Evolutionary conservation across 2,329 filamentous ascomycete genomes (phyloP).

Genomic region (Esteya vermicola): DNA sequence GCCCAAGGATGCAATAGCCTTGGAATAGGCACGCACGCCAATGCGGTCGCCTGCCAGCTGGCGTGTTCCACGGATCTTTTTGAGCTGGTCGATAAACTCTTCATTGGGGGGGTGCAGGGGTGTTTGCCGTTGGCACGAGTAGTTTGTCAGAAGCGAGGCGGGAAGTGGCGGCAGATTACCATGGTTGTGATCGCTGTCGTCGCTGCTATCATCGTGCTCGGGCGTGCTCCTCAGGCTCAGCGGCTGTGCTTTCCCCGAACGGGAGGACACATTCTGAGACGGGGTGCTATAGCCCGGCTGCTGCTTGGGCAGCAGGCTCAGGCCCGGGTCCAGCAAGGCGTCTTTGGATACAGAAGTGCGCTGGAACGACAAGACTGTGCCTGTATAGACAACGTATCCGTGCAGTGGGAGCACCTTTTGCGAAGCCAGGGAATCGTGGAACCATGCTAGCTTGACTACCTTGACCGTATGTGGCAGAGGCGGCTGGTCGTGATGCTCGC

Average conservation of each 20-base stretch:
- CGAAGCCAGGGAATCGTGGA: conserved; percentile 34
- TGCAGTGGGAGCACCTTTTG: conserved; percentile 30
- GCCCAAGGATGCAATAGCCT: conserved; percentile 67
- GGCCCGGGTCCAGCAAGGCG: too few relatives aligned
- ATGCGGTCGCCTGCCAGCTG: conserved; percentile 61
- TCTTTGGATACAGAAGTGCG: too few relatives aligned
- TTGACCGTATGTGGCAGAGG: conserved; percentile 17
- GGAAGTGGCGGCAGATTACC: conserved; percentile 56
- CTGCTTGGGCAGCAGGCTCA: too few relatives aligned
- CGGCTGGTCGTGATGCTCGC: too few relatives aligned
- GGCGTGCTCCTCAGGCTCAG: conserved; percentile 61
- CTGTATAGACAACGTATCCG: conserved; percentile 40
- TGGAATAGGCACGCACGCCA: conserved; percentile 75
- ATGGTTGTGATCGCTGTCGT: too few relatives aligned
- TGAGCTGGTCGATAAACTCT: conserved; percentile 58
- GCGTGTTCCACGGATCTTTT: conserved; percentile 58
- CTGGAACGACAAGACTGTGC: conserved; percentile 16
- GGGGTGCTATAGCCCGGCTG: too few relatives aligned
- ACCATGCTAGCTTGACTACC: conserved; percentile 46
- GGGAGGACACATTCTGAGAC: not conserved
- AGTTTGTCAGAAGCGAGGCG: conserved; percentile 48
- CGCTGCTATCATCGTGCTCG: conserved; percentile 49
- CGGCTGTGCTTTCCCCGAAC: not conserved
- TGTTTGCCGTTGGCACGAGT: conserved; percentile 71
- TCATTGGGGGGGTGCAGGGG: conserved; percentile 57